Percentiles rank a stretch among this genome's conserved stretches.
Conservation (phyloP, 345 rosid genomes). For the Ricinus communis region DNA sequence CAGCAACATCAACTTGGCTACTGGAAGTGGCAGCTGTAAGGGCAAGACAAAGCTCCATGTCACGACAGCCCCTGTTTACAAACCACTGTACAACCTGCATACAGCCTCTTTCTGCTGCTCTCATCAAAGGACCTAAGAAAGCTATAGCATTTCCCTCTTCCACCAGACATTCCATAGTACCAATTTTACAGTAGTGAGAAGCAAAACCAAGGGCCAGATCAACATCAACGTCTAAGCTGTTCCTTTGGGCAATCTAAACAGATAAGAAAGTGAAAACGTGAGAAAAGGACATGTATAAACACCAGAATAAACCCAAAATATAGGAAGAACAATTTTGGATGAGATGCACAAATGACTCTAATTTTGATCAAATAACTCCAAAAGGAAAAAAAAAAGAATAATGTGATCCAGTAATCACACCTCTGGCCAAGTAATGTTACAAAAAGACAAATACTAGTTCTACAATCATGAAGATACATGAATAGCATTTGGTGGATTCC, state of each 20-base stretch:
- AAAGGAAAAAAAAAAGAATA: not conserved
- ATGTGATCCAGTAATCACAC: not conserved
- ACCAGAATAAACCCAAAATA: not conserved
- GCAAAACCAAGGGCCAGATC: conserved; percentile 94
- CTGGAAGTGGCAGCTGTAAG: conserved; percentile 95
- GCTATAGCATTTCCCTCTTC: conserved; percentile 96
- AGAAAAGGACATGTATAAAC: not conserved
- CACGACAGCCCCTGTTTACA: conserved; percentile 81
- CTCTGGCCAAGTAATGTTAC: not conserved
- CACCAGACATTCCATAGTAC: conserved; percentile 96
- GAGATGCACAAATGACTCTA: not conserved
- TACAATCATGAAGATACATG: no score
- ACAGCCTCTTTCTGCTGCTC: conserved; percentile 96
- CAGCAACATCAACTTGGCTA: conserved; percentile 79
- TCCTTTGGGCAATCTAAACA: conserved; percentile 86
- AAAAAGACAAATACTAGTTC: not conserved
- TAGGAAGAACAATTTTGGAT: not conserved
- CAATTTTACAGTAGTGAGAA: conserved; percentile 83
- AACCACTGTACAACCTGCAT: conserved; percentile 97
- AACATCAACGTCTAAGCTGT: conserved; percentile 97
- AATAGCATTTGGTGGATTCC: not conserved
- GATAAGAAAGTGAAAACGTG: not conserved
- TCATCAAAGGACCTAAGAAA: conserved; percentile 90
- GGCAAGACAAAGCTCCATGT: conserved; percentile 95
- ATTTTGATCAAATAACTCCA: not conserved